Conservation (phyloP, 768 basidiomycete species). For the Sistotremastrum niveocremeum region DNA sequence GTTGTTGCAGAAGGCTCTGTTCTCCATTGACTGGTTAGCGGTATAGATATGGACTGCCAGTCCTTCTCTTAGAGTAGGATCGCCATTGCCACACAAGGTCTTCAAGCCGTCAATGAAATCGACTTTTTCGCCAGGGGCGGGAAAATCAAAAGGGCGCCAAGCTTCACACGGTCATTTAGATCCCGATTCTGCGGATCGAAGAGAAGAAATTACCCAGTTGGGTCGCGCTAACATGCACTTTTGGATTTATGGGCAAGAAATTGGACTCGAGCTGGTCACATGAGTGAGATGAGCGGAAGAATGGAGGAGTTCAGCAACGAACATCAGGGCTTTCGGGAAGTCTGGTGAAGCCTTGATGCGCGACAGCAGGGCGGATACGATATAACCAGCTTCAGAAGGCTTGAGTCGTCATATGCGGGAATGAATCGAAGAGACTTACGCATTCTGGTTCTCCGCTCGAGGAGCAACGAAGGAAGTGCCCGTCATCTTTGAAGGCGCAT, state of each 20-base stretch:
- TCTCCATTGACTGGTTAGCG: slow-evolving; percentile 46
- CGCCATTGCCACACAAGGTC: slow-evolving; percentile 50
- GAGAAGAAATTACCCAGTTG: slow-evolving; percentile 24
- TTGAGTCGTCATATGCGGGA: not conserved
- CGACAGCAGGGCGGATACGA: slow-evolving; percentile 55
- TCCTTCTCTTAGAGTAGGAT: slow-evolving; percentile 49
- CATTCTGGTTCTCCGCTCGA: slow-evolving; percentile 35
- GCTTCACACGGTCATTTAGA: slow-evolving; percentile 15
- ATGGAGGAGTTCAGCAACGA: slow-evolving; percentile 10
- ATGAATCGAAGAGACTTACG: slow-evolving; percentile 22
- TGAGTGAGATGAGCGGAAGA: not conserved
- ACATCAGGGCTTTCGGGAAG: slow-evolving; percentile 48
- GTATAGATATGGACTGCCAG: slow-evolving; percentile 51
- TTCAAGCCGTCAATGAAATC: slow-evolving; percentile 50
- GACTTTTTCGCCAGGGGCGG: slow-evolving; percentile 20
- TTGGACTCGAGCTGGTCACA: slow-evolving; percentile 41
- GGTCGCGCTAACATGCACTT: slow-evolving; percentile 46
- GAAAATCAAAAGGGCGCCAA: slow-evolving; percentile 47
- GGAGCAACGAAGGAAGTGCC: slow-evolving; percentile 49
- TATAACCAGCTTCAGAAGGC: slow-evolving; percentile 38
- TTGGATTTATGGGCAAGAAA: slow-evolving; percentile 46
- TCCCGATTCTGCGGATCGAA: not conserved
- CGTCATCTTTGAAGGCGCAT: slow-evolving; percentile 29
- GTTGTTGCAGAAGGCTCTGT: slow-evolving; percentile 45
- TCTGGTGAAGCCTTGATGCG: slow-evolving; percentile 45